Percentiles rank a stretch among this genome's conserved stretches.
phyloP scores from a whole-genome alignment of 495 filamentous ascomycete species.

The Beverwykella pulmonaria region DNA sequence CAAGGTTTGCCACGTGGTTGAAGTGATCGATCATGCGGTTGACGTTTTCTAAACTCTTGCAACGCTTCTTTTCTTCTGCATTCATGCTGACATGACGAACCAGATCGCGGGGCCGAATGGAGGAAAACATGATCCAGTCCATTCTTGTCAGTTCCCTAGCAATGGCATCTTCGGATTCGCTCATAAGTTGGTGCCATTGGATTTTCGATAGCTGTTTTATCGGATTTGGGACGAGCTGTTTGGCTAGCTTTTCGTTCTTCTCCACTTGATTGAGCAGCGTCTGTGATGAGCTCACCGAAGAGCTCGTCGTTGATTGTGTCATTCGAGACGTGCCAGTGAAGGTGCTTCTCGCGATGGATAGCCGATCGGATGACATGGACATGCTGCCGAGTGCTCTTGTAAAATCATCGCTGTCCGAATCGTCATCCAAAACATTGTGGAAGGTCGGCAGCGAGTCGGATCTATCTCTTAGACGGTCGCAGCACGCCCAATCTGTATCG shows the following conservation, averaged over 20 bases:
- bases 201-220: conserved; percentile 69
- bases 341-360: conserved; percentile 32
- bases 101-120: conserved; percentile 92
- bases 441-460: conserved; percentile 20
- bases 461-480: conserved; percentile 39
- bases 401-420: conserved; percentile 37
- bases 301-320: conserved; percentile 25
- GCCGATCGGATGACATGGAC: conserved; percentile 28
- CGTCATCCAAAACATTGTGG: conserved; percentile 34
- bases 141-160: conserved; percentile 91
- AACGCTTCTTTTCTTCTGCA: conserved; percentile 70
- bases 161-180: conserved; percentile 74
- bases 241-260: conserved; percentile 72
- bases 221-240: conserved; percentile 62
- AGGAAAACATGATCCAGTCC: conserved; percentile 95
- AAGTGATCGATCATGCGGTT: conserved; percentile 94
- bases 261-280: conserved; percentile 66
- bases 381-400: conserved; percentile 32
- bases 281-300: conserved; percentile 43
- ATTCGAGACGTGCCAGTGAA: conserved; percentile 31
- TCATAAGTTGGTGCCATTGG: conserved; percentile 83
- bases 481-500: conserved; percentile 48
- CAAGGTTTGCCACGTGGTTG: conserved; percentile 91
- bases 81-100: conserved; percentile 85
- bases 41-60: conserved; percentile 78